Evolutionary conservation across 2,329 filamentous ascomycete species (phyloP).

Genomic region (Geoglossum cookeanum): DNA sequence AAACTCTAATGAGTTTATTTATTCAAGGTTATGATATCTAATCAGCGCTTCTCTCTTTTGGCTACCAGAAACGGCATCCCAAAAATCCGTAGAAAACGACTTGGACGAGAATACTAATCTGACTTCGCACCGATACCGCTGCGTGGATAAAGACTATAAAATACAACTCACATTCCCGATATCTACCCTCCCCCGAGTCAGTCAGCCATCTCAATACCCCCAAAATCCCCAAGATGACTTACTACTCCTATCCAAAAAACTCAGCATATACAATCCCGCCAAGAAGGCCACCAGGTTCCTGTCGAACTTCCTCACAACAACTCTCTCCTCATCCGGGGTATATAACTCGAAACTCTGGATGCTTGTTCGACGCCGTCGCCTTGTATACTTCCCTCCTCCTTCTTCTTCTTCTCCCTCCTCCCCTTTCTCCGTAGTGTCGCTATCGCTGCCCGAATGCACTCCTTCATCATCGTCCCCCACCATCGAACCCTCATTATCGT

Average conservation of each 20-base stretch:
- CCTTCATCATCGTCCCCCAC: too few relatives aligned
- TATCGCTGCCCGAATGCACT: too few relatives aligned
- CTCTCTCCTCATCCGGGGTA: conserved; percentile 49
- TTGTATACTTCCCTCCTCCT: neutral
- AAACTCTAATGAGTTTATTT: too few relatives aligned
- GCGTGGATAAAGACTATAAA: too few relatives aligned
- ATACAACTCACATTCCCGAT: conserved; percentile 37
- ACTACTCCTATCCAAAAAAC: conserved; percentile 77
- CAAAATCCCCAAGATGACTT: conserved; percentile 15
- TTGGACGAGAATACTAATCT: too few relatives aligned
- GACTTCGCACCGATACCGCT: too few relatives aligned
- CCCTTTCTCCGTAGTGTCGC: neutral
- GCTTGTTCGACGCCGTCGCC: neutral
- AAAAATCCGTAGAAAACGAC: neutral
- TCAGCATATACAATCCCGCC: conserved; percentile 64
- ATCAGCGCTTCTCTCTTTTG: too few relatives aligned
- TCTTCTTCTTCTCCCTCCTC: neutral
- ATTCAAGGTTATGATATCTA: too few relatives aligned
- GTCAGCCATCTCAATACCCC: too few relatives aligned
- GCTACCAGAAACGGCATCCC: neutral
- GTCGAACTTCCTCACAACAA: conserved; percentile 59
- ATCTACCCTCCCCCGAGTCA: conserved; percentile 18
- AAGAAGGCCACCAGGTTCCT: conserved; percentile 61
- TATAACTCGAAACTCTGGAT: conserved; percentile 31
- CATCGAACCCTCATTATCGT: too few relatives aligned